These are phyloP conservation scores for Cytauxzoon felis DNA, from an alignment of 169 alveolate species.

Conservation along the genomic window DNA sequence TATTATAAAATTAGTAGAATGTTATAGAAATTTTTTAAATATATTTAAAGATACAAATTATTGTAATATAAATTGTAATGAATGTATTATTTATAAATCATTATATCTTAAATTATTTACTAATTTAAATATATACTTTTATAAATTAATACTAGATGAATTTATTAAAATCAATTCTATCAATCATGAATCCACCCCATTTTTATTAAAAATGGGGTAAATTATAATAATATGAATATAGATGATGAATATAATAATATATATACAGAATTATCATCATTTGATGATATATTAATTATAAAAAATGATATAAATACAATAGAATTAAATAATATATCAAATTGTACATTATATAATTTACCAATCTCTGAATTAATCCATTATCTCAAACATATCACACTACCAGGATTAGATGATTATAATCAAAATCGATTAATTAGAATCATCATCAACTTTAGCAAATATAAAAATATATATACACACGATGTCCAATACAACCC, in stretches of 20 bases:
- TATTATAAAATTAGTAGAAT: constrained; percentile 14
- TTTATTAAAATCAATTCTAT: not conserved
- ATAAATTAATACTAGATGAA: constrained; percentile 9
- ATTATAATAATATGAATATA: too few species aligned
- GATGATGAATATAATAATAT: constrained; percentile 11
- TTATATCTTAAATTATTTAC: constrained; percentile 15
- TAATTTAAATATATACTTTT: constrained; percentile 13
- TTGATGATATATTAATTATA: not conserved
- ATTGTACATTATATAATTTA: not conserved
- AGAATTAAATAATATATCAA: not conserved
- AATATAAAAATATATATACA: too few species aligned
- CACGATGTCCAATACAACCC: too few species aligned
- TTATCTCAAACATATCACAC: constrained; percentile 39
- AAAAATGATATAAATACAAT: not conserved
- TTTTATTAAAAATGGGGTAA: too few species aligned
- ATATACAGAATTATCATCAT: not conserved
- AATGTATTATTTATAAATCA: constrained; percentile 39
- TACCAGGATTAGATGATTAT: too few species aligned
- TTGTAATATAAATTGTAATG: not conserved
- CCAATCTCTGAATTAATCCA: constrained; percentile 26
- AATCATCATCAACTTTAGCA: too few species aligned
- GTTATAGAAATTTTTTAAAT: constrained; percentile 17
- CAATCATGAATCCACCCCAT: too few species aligned
- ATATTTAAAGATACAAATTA: not conserved
- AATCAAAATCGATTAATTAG: too few species aligned